phyloP scores from a whole-genome alignment of 1,284 basidiomycete genomes.

The Leucoagaricus sp. region DNA sequence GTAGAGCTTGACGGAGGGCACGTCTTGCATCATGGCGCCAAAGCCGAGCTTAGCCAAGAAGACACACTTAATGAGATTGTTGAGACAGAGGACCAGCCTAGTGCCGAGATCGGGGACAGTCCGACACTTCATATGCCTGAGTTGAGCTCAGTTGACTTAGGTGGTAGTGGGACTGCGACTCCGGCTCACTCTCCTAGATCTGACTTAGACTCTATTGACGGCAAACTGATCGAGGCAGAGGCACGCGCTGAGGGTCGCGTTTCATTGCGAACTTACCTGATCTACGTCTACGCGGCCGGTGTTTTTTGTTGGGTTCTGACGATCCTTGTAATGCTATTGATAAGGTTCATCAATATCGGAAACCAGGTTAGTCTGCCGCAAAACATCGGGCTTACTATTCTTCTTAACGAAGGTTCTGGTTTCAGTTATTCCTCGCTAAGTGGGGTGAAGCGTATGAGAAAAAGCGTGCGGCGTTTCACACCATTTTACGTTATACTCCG shows the following conservation, averaged over 20 bases:
- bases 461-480: slow-evolving; percentile 21
- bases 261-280: slow-evolving; percentile 55
- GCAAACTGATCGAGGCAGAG: slow-evolving; percentile 66
- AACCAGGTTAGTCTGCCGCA: slow-evolving; percentile 57
- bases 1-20: slow-evolving; percentile 66
- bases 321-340: slow-evolving; percentile 52
- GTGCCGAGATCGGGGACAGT: slow-evolving; percentile 13
- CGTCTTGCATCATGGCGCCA: slow-evolving; percentile 56
- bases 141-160: slow-evolving; percentile 18
- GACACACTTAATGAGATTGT: slow-evolving; percentile 55
- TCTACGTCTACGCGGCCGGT: slow-evolving; percentile 65
- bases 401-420: background rate
- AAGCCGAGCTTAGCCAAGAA: slow-evolving; percentile 53
- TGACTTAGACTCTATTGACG: slow-evolving; percentile 26
- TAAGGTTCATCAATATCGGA: slow-evolving; percentile 56
- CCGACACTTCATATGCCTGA: slow-evolving; percentile 10
- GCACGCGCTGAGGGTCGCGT: slow-evolving; percentile 67
- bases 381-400: slow-evolving; percentile 1
- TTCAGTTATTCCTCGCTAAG: slow-evolving; percentile 59
- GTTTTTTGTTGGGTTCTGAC: slow-evolving; percentile 56
- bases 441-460: slow-evolving; percentile 66
- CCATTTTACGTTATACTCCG: slow-evolving; percentile 22
- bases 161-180: slow-evolving; percentile 8
- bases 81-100: slow-evolving; percentile 45
- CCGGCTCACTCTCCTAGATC: slow-evolving; percentile 7